Evolutionary conservation across 2,329 filamentous ascomycete species (phyloP), one percentile per base, ranked within the genome.

Genomic region (Emericellopsis atlantica): DNA sequence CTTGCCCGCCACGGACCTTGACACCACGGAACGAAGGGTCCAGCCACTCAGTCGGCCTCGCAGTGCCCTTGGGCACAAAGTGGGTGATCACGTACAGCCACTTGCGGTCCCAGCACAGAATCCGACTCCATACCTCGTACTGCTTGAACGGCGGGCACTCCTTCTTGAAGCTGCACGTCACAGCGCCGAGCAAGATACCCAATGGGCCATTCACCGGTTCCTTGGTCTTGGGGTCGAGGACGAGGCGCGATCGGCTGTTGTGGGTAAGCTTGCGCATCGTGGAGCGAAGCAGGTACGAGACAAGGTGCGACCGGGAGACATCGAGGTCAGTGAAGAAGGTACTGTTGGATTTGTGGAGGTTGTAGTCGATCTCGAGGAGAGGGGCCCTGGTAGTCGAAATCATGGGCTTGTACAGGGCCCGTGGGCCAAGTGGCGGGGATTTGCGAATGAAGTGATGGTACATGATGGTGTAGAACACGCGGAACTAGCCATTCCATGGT

Each of bases 241-340:
- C 71, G n/a, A 78, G 57, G 45, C 61, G 61, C 26, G 62, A 66
- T 18, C 60, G 51, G 2, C 59, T 58, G 48, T 79, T 79, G 45
- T 65, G 54, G 37, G 67, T 62, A 14, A 76, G 57, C 15, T 57
- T 62, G 33, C 67, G 62, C 53, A 82, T 67, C 2, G 77, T 78
- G 0, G 72, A 69, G 16, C 70, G 72, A 40, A 81, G 65, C 3
- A 89, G 64, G 48, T 79, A 76, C 38, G 79, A 81, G 40, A 93
- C 77, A 8, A 92, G 75, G 48, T 93, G 84, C 1, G 84, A 84
- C 43, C 92, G 83, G 32, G 82, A 78, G 44, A 90, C 74, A 60
- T 94, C 88, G 48, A 93, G 77, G 60, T 94, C 87, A 48, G 79
- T 69, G 56, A 94, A 94, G 66, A 93, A 94, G 24, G 88, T 94